Evolutionary conservation across 2,329 filamentous ascomycete genomes (phyloP), one percentile per base, ranked within the genome.

Genomic region (Albifimbria verrucaria): DNA sequence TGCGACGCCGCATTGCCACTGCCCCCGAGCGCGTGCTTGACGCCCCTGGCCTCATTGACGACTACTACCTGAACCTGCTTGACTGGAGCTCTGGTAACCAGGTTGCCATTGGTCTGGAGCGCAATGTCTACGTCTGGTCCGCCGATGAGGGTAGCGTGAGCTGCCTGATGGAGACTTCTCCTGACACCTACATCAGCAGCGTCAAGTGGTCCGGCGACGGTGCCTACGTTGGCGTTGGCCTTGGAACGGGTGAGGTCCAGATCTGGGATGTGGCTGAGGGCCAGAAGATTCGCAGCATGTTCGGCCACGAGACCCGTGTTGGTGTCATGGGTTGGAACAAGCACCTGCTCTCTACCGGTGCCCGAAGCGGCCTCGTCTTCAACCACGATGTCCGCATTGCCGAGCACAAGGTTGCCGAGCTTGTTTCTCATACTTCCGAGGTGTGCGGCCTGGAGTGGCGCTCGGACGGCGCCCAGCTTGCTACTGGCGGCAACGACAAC

Each of bases 311-410:
- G 67, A 93, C 91, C 39, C 92, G 94, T 52, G 93, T 99, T 58
- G 91, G 92, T 68, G 93, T 96, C 59, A 97, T 97, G 92, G 91
- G 92, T 67, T 99, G 94, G 94, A 96, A 91, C 81, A 97, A 97
- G 83, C 94, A 97, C 75, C 85, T 95, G 53, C 83, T 99, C 50
- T 97, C 94, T 39, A 97, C 93, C 21, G 94, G 94, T 60, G 91
- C 94, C 53, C 90, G 94, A 68, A 96, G 90, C 60, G 94, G 94
- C 22, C 87, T 97, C 45, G 92, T 99, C 64, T 97, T 86, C 85
- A 99, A 99, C 82, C 94, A 99, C 75, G 94, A 99, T 69, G 94
- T 99, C 59, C 93, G 94, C 69, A 87, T 99, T 61, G 92, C 93
- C 52, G 88, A 97, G 71, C 94, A 99, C 87, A 99, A 99, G 82